Evolutionary conservation across 2,329 filamentous ascomycete species (phyloP), one percentile per base, ranked within the genome.

Genomic region (Pyricularia pennisetigena): DNA sequence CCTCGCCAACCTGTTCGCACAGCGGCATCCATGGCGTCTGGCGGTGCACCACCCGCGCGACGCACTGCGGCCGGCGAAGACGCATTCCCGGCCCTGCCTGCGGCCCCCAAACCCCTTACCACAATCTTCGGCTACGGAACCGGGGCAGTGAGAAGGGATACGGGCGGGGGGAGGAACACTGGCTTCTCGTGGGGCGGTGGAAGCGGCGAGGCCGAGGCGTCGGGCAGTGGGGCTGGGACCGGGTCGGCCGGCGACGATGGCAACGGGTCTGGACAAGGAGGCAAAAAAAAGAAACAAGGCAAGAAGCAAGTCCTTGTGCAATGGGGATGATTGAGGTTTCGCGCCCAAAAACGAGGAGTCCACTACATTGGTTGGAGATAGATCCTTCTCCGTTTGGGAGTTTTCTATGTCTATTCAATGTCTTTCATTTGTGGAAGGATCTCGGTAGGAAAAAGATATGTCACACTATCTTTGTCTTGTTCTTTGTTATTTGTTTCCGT

Each of bases 1-100:
- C 23, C 23, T 57, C 57, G 16, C 32, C 57, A 20, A 30, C 59
- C 59, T 16, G 26, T 4, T 28, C 63, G 63, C 5, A 65, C 66
- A 16, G 30, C 66, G 1, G 30, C 66, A 8, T 32, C 66, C 12
- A 23, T 64, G 16, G 23, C 29, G 3, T 20, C 23, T 16, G 41
- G 62, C 32, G 23, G 41, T 10, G 61, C 28, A 24, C 71, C 64
- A 67, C 68, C 23, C 23, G 29, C 57, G n/a, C 49, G 49, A 9
- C 26, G 68, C 41, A 59, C 59, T 9, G 68, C 72, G 28, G 69
- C 72, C n/a, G 78, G 76, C 64, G 79, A 79, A 63, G 90, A 94
- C 70, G 87, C 88, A 0, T 97, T 97, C 78, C 94, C 94, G 0
- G 89, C 93, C 1, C 83, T 97, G 0, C 94, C 94, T 0, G 83